Conservation (phyloP, 169 alveolate genomes). For the Plasmodium billcollinsi region DNA sequence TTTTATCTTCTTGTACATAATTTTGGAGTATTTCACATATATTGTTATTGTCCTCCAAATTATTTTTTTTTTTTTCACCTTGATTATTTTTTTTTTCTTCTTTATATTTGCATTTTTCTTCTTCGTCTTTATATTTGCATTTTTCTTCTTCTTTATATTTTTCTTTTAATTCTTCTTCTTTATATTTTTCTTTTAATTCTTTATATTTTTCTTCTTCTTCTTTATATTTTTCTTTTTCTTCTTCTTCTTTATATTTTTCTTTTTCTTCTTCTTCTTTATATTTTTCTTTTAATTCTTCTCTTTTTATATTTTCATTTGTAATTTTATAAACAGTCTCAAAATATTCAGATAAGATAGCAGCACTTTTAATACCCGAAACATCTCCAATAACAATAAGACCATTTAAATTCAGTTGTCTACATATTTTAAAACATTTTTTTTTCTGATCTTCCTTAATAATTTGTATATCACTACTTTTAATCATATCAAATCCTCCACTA, state of each 20-base stretch:
- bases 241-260: background rate
- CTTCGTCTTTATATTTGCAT: background rate
- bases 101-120: background rate
- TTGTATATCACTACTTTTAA: constrained; percentile 95
- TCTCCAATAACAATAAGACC: constrained; percentile 98
- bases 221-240: background rate
- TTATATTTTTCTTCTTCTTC: background rate
- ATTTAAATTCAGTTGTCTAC: constrained; percentile 91
- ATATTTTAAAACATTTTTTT: constrained; percentile 79
- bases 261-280: background rate
- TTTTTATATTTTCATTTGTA: background rate
- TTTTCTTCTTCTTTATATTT: background rate
- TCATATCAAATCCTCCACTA: constrained; percentile 97
- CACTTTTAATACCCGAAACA: constrained; percentile 95
- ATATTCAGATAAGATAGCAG: constrained; percentile 95
- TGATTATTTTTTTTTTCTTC: background rate
- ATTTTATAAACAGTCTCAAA: constrained; percentile 80
- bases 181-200: background rate
- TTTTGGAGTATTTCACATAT: too few relatives aligned
- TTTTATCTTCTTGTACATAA: too few relatives aligned
- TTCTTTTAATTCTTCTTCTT: background rate
- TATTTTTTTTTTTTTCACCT: too few relatives aligned
- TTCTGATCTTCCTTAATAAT: constrained; percentile 91
- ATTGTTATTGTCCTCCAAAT: background rate
- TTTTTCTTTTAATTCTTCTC: background rate